Evolutionary conservation across 2,329 filamentous ascomycete genomes (phyloP).

Genomic region (Phyllosticta citribraziliensis): DNA sequence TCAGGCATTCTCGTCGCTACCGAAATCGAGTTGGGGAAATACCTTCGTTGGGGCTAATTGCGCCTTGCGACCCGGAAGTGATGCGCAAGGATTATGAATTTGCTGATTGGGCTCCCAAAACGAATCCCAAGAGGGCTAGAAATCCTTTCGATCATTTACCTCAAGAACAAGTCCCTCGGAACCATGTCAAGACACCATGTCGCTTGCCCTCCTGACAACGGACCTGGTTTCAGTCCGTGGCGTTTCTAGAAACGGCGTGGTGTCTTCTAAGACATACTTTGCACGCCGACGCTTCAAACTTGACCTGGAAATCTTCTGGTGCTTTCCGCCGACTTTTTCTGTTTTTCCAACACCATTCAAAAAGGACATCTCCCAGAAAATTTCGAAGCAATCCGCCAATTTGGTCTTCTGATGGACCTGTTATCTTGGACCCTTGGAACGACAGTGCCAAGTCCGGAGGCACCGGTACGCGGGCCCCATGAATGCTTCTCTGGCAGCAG

Average conservation of each 20-base stretch:
- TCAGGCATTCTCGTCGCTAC: background rate
- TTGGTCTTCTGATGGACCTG: constrained; percentile 23
- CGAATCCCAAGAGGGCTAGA: background rate
- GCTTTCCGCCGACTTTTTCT: background rate
- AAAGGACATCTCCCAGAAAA: background rate
- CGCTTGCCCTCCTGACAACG: no score
- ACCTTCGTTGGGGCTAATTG: background rate
- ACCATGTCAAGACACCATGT: no score
- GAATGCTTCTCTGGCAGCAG: constrained; percentile 21
- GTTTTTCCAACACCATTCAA: background rate
- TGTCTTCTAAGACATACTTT: no score
- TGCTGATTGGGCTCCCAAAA: background rate
- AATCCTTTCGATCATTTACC: no score
- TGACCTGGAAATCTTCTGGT: no score
- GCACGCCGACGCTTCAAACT: no score
- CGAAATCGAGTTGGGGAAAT: background rate
- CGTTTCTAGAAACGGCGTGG: no score
- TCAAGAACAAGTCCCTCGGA: no score
- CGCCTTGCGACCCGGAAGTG: background rate
- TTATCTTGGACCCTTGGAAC: constrained; percentile 33
- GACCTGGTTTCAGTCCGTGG: no score
- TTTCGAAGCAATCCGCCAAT: background rate
- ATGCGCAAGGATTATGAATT: background rate
- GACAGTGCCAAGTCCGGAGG: constrained; percentile 3
- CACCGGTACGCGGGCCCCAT: constrained; percentile 10